A percentile compares a stretch with the other conserved stretches of the same genome.
These are phyloP conservation scores for Globisporangium mamillatum DNA, from an alignment of 352 stramenopile genomes.

Conservation along the genomic window DNA sequence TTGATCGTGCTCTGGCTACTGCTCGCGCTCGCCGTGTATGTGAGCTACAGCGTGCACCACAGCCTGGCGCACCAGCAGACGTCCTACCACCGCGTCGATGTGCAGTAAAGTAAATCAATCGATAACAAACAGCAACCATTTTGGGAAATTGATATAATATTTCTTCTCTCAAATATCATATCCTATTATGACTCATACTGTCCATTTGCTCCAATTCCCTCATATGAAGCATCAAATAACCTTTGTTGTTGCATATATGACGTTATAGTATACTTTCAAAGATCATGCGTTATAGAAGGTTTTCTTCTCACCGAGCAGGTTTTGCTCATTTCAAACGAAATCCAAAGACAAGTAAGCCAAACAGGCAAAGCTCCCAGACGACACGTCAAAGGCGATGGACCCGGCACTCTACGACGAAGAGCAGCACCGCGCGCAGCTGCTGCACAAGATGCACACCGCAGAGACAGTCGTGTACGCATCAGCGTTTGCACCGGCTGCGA, in stretches of 20 bases:
- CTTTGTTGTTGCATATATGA: not conserved
- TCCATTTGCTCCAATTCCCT: not conserved
- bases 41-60: conserved; percentile 67
- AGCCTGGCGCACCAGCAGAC: conserved; percentile 72
- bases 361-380: not conserved
- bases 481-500: conserved; percentile 36
- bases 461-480: conserved; percentile 58
- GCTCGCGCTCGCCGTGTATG: conserved; percentile 64
- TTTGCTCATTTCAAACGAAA: not conserved
- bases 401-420: conserved; percentile 59
- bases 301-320: too few species aligned
- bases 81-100: conserved; percentile 47
- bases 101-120: conserved; percentile 17
- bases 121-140: not conserved
- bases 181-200: not conserved
- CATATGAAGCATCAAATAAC: not conserved
- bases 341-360: not conserved
- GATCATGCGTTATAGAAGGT: not conserved
- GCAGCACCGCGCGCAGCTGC: conserved; percentile 41
- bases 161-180: not conserved
- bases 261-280: not conserved
- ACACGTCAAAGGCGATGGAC: conserved; percentile 31
- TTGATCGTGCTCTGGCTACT: conserved; percentile 70
- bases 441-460: conserved; percentile 48
- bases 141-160: not conserved